Conservation (phyloP, 345 rosid genomes). For the Euphorbia pulcherrima region DNA sequence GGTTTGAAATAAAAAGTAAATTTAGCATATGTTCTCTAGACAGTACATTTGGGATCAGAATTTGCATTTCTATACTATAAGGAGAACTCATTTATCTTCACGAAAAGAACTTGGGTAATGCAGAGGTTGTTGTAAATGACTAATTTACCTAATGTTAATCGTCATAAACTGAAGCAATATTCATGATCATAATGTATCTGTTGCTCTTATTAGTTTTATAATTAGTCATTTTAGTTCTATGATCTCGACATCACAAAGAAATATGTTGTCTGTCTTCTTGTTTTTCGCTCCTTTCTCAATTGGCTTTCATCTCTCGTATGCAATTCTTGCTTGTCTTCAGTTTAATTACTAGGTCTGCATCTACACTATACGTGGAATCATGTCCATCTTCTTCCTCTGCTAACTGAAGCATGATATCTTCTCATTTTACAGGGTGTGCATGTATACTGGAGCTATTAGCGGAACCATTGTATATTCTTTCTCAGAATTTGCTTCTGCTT, state of each 20-base stretch:
- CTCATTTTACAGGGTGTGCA: conserved; percentile 56
- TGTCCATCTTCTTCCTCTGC: neutral
- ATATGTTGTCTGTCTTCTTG: neutral
- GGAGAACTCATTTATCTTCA: neutral
- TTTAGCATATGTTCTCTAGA: neutral
- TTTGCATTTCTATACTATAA: neutral
- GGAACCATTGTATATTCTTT: conserved; percentile 83
- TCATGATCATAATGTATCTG: neutral
- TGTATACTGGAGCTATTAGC: conserved; percentile 86
- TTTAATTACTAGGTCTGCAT: neutral
- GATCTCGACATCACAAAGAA: neutral
- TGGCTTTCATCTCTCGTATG: neutral
- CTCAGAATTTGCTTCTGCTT: conserved; percentile 75
- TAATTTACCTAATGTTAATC: neutral
- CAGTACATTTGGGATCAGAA: neutral
- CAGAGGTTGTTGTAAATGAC: neutral
- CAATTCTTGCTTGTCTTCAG: neutral
- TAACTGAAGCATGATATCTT: conserved; percentile 6
- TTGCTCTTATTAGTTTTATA: conserved; percentile 6
- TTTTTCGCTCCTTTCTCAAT: neutral
- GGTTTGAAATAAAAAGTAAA: neutral
- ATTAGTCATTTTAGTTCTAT: neutral
- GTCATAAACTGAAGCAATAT: neutral
- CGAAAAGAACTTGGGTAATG: neutral
- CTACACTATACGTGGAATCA: neutral